Percentiles rank a stretch among this genome's conserved stretches.
Conservation (phyloP, 2,329 filamentous ascomycete species). For the Paramyrothecium sp. region DNA sequence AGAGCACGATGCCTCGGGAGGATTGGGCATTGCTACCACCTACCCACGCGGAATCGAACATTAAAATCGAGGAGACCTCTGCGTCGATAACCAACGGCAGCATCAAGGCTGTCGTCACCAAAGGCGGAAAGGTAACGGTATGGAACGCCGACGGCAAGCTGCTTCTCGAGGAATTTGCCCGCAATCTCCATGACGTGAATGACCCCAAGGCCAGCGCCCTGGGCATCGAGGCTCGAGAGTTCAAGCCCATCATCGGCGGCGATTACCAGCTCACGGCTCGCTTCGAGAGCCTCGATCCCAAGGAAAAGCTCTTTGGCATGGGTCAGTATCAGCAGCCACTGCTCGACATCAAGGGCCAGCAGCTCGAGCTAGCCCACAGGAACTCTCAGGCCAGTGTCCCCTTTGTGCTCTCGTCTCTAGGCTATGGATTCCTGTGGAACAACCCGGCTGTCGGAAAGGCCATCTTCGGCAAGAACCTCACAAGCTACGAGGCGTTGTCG, state of each 20-base stretch:
- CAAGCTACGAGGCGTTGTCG: constrained; percentile 59
- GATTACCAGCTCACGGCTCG: constrained; percentile 57
- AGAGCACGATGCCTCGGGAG: constrained; percentile 27
- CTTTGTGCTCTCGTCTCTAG: constrained; percentile 57
- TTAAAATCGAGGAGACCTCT: constrained; percentile 15
- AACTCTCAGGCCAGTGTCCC: constrained; percentile 67
- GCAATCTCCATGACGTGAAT: constrained; percentile 34
- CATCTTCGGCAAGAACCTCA: constrained; percentile 59
- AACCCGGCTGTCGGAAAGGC: constrained; percentile 61
- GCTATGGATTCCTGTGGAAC: constrained; percentile 67
- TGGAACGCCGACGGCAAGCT: constrained; percentile 22
- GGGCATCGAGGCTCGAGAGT: constrained; percentile 55
- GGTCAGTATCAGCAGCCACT: constrained; percentile 66
- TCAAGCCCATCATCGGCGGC: constrained; percentile 48
- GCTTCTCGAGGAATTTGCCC: constrained; percentile 28
- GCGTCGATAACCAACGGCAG: constrained; percentile 26
- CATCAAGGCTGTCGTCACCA: constrained; percentile 23
- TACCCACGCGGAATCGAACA: constrained; percentile 4
- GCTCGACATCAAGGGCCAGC: constrained; percentile 61
- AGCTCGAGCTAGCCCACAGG: constrained; percentile 63
- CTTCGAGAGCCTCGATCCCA: constrained; percentile 51
- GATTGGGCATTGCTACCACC: constrained; percentile 34
- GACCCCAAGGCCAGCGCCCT: constrained; percentile 61
- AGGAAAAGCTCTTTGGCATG: constrained; percentile 67
- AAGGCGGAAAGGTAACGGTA: constrained; percentile 26